These are phyloP conservation scores for Trypanosoma caninum DNA, from an alignment of 208 protist genomes.

Conservation along the genomic window DNA sequence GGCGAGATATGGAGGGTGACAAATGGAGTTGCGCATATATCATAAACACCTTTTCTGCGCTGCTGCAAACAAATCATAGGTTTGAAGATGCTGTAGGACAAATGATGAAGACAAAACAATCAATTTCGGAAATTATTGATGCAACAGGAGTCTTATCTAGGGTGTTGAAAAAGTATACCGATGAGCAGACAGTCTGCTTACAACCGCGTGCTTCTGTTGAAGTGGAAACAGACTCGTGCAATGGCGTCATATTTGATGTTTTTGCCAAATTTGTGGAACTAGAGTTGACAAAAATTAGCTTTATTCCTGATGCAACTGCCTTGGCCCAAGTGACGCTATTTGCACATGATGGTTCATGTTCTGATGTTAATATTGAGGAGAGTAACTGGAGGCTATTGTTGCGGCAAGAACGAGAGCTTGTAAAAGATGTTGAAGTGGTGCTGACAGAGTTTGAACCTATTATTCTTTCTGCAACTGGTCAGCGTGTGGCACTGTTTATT, in stretches of 20 bases:
- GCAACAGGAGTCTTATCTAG: conserved; percentile 52
- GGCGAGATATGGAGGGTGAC: conserved; percentile 49
- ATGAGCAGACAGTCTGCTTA: conserved; percentile 54
- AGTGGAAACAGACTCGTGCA: conserved; percentile 61
- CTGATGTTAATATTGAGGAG: conserved; percentile 55
- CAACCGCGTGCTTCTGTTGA: conserved; percentile 48
- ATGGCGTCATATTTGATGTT: conserved; percentile 91
- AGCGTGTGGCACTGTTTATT: conserved; percentile 65
- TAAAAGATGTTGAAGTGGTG: conserved; percentile 46
- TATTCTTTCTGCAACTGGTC: conserved; percentile 56
- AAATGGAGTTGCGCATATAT: conserved; percentile 57
- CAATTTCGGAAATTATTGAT: conserved; percentile 51
- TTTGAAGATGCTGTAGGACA: conserved; percentile 28
- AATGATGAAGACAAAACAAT: conserved; percentile 33
- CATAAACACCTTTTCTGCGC: conserved; percentile 23
- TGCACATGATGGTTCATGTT: conserved; percentile 63
- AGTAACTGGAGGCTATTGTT: conserved; percentile 56
- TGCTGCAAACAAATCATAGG: conserved; percentile 24
- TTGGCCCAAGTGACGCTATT: conserved; percentile 66
- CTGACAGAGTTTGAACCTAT: conserved; percentile 74
- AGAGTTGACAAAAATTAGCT: conserved; percentile 66
- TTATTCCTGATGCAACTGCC: conserved; percentile 75
- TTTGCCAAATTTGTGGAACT: conserved; percentile 67
- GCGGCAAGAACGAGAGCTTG: conserved; percentile 47
- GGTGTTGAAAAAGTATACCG: conserved; percentile 30